Evolutionary conservation across 2,329 filamentous ascomycete species (phyloP).

Genomic region (Trichoderma sp.): DNA sequence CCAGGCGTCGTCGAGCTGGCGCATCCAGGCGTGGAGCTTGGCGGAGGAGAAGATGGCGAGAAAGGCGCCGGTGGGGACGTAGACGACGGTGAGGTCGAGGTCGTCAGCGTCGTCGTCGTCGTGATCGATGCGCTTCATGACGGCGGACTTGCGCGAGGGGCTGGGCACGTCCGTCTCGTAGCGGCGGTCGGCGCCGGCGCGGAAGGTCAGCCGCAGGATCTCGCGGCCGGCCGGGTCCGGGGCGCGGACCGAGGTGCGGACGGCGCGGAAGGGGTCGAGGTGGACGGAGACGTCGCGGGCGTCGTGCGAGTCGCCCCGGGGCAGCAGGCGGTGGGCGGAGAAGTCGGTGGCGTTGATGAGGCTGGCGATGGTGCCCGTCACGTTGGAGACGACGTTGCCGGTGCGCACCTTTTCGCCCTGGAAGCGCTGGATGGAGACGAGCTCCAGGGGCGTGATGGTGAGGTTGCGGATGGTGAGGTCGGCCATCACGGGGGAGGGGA

Average conservation of each 20-base stretch:
- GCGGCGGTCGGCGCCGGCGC: constrained; percentile 47
- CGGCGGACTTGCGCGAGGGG: constrained; percentile 58
- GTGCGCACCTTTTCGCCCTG: constrained; percentile 51
- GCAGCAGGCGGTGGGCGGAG: constrained; percentile 37
- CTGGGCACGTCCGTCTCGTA: constrained; percentile 77
- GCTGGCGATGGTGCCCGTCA: constrained; percentile 48
- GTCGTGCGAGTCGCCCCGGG: constrained; percentile 61
- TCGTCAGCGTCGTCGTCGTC: constrained; percentile 45
- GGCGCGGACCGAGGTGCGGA: constrained; percentile 58
- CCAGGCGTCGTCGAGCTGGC: constrained; percentile 67
- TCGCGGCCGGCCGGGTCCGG: constrained; percentile 61
- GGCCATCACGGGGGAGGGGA: constrained; percentile 44
- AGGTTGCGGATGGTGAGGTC: constrained; percentile 79
- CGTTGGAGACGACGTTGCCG: constrained; percentile 49
- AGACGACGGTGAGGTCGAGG: constrained; percentile 67
- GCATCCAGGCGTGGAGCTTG: constrained; percentile 78
- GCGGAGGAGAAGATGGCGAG: constrained; percentile 71
- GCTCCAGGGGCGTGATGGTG: constrained; percentile 70
- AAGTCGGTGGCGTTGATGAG: constrained; percentile 49
- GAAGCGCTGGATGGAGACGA: constrained; percentile 75
- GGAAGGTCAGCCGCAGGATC: constrained; percentile 73
- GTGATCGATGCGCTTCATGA: constrained; percentile 56
- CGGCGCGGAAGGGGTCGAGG: constrained; percentile 69
- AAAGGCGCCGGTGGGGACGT: constrained; percentile 58
- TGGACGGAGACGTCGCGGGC: constrained; percentile 64